A percentile compares a stretch with the other conserved stretches of the same genome.
phyloP scores from a whole-genome alignment of 148 eudicot genomes.

The Cornus suecica region DNA sequence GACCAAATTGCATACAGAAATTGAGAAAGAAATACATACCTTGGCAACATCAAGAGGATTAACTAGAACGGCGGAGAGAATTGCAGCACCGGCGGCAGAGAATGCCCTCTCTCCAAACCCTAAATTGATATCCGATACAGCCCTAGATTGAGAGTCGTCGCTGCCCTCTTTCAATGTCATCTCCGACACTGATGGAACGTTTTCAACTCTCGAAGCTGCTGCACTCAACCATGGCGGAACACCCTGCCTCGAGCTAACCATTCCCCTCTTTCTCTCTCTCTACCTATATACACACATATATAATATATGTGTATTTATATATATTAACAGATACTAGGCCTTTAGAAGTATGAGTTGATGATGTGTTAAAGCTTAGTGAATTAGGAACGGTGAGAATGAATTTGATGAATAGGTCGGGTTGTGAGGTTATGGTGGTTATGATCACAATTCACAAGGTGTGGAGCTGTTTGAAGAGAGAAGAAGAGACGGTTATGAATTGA shows the following conservation, averaged over 20 bases:
- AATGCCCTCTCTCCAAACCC: conserved; percentile 59
- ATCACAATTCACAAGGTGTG: not conserved
- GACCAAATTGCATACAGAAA: not conserved
- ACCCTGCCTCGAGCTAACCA: conserved; percentile 37
- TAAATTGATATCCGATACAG: conserved; percentile 37
- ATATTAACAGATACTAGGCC: not conserved
- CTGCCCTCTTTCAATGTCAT: conserved; percentile 9
- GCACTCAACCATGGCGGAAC: conserved; percentile 45
- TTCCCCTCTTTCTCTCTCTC: not conserved
- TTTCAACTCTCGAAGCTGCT: conserved; percentile 42
- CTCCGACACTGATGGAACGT: conserved; percentile 24
- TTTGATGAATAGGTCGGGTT: too few species aligned
- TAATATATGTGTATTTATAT: too few species aligned
- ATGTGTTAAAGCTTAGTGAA: not conserved
- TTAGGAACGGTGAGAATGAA: not conserved
- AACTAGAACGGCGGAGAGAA: conserved; percentile 79
- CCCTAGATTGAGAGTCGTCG: conserved; percentile 8
- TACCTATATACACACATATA: too few species aligned
- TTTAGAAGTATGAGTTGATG: not conserved
- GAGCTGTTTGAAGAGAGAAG: not conserved
- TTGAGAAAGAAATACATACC: conserved; percentile 25
- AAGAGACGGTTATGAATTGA: not conserved
- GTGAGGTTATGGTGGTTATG: too few species aligned
- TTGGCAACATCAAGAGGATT: conserved; percentile 96
- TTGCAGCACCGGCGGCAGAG: conserved; percentile 83